Evolutionary conservation across 441 rosid species (phyloP), one percentile per base, ranked within the genome.

Genomic region (Adansonia gregorii): DNA sequence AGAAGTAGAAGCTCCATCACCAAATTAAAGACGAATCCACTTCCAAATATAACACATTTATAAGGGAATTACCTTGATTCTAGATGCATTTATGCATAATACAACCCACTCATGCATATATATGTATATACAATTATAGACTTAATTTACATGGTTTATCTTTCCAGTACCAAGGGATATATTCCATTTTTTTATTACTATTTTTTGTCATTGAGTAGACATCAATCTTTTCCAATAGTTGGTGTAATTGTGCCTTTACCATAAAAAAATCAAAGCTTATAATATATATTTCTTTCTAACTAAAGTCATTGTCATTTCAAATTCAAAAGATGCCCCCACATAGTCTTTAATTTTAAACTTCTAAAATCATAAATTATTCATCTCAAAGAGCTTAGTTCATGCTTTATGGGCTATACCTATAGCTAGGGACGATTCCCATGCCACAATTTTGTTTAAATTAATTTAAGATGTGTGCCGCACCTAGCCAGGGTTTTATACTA

Each of bases 311-410:
- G 66, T 75, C 59, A 65, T 66, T 48, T 24, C 81, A 77, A 76
- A 72, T 64, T 56, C 72, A 67, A 51, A 83, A 82, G 88, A 87
- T 87, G 88, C 88, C 81, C 70, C 64, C 69, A 83, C 76, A 70
- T 64, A 69, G 54, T 77, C 75, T 76, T 52, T 82, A 73, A 35
- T 74, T 41, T 24, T 60, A 48, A 67, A 20, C 61, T 51, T 72
- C 70, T 73, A 74, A 80, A 80, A 73, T 55, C 70, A 68, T 79
- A 71, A 76, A 76, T 71, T 69, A 58, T 51, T 43, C 77, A 70
- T 45, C 74, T 74, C 58, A 41, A 71, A 63, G 70, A 69, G 51
- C 65, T 75, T 81, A 82, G 85, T 78, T 78, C 77, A 43, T 67
- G 82, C 84, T 81, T 84, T 83, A 58, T 71, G 73, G 73, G 83